Percentiles rank a stretch among this genome's conserved stretches.
Conservation (phyloP, 768 basidiomycete genomes). For the Pseudohyphozyma bogoriensis region DNA sequence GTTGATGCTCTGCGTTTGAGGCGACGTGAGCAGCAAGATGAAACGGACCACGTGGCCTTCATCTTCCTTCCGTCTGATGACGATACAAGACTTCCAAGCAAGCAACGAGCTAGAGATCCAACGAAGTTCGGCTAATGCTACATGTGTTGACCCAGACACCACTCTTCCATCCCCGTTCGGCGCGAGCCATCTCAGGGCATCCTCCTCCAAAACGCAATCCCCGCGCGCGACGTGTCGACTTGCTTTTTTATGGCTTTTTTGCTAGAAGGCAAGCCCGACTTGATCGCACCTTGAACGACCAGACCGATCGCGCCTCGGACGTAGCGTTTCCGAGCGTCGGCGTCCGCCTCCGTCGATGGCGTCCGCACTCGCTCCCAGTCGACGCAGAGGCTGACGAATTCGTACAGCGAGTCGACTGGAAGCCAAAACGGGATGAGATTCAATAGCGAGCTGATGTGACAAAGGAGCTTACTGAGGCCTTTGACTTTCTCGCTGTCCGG, state of each 20-base stretch:
- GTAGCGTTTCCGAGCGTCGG: background rate
- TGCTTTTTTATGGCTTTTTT: constrained; percentile 52
- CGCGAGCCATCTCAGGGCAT: constrained; percentile 48
- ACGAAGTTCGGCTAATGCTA: no score
- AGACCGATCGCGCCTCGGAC: background rate
- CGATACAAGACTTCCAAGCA: no score
- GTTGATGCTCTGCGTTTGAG: no score
- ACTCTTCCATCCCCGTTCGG: no score
- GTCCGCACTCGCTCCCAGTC: background rate
- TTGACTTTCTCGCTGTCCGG: no score
- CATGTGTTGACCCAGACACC: no score
- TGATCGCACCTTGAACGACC: background rate
- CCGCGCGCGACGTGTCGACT: constrained; percentile 50
- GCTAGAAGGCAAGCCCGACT: background rate
- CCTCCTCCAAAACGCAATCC: constrained; percentile 60
- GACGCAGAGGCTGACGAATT: background rate
- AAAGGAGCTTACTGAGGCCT: background rate
- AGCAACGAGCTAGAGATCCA: no score
- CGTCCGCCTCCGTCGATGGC: background rate
- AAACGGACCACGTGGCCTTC: no score
- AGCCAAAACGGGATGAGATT: background rate
- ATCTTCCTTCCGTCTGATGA: no score
- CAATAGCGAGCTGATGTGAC: background rate
- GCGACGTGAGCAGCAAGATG: no score
- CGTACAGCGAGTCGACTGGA: background rate